phyloP scores from a whole-genome alignment of 805 yeast species.

The Candida gorgasii region DNA sequence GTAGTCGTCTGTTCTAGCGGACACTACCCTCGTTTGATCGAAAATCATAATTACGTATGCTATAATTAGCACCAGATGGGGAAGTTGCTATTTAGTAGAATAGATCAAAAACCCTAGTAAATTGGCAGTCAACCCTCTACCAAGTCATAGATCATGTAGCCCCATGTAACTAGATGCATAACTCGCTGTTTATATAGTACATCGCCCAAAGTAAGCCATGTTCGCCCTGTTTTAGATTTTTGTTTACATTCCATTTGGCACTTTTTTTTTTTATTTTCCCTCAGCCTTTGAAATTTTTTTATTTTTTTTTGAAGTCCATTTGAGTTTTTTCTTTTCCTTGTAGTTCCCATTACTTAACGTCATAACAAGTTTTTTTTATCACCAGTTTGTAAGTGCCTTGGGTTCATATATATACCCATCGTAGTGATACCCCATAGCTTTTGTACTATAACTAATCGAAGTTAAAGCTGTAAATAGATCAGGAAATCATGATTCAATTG shows the following conservation, averaged over 20 bases:
- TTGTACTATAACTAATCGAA: not conserved
- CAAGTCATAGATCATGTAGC: no score
- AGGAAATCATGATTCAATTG: constrained; percentile 1
- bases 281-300: not conserved
- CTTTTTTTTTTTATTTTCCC: not conserved
- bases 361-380: not conserved
- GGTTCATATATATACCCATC: not conserved
- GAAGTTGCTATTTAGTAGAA: no score
- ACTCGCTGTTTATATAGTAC: not conserved
- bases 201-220: not conserved
- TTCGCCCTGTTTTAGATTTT: not conserved
- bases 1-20: no score
- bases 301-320: not conserved
- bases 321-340: not conserved
- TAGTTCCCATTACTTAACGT: not conserved
- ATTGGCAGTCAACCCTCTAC: no score
- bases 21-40: no score
- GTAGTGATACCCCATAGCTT: not conserved
- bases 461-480: no score
- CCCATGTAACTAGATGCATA: not conserved
- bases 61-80: no score
- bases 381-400: not conserved
- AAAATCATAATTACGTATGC: not conserved
- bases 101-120: no score
- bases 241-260: not conserved